A percentile compares a stretch with the other conserved stretches of the same genome.
Conservation (phyloP, 768 basidiomycete species). For the Phylloporus sp. region DNA sequence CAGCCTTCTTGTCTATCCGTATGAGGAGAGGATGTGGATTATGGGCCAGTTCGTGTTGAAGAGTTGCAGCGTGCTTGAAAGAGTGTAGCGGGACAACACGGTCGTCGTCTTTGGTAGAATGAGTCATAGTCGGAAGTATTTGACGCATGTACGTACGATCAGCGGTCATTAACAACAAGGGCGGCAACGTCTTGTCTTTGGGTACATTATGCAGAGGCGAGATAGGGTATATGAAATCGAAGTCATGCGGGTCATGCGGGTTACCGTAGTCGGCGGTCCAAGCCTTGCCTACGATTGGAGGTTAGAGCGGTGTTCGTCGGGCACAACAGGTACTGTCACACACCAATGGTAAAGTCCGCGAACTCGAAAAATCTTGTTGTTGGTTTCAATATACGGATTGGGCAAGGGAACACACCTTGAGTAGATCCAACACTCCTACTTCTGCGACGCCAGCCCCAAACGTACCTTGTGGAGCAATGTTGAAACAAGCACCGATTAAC, state of each 20-base stretch:
- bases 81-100: slow-evolving; percentile 86
- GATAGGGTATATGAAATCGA: slow-evolving; percentile 79
- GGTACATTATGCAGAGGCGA: slow-evolving; percentile 83
- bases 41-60: slow-evolving; percentile 60
- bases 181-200: slow-evolving; percentile 55
- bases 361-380: slow-evolving; percentile 40
- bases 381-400: background rate
- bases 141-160: slow-evolving; percentile 54
- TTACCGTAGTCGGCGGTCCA: slow-evolving; percentile 82
- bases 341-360: slow-evolving; percentile 73
- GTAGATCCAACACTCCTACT: slow-evolving; percentile 77
- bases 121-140: background rate
- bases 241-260: slow-evolving; percentile 70
- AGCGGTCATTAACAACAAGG: slow-evolving; percentile 74
- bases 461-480: slow-evolving; percentile 70
- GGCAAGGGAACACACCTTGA: slow-evolving; percentile 48
- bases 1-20: slow-evolving; percentile 75
- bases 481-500: slow-evolving; percentile 80
- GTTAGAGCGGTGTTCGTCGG: slow-evolving; percentile 9
- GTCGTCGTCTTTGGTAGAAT: slow-evolving; percentile 58
- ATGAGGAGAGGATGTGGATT: slow-evolving; percentile 74
- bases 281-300: slow-evolving; percentile 46
- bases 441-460: slow-evolving; percentile 80
- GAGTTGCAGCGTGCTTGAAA: slow-evolving; percentile 77
- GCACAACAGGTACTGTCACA: slow-evolving; percentile 4